Evolutionary conservation across 2,329 filamentous ascomycete species (phyloP), one percentile per base, ranked within the genome.

Genomic region (Xylariaceae sp.): DNA sequence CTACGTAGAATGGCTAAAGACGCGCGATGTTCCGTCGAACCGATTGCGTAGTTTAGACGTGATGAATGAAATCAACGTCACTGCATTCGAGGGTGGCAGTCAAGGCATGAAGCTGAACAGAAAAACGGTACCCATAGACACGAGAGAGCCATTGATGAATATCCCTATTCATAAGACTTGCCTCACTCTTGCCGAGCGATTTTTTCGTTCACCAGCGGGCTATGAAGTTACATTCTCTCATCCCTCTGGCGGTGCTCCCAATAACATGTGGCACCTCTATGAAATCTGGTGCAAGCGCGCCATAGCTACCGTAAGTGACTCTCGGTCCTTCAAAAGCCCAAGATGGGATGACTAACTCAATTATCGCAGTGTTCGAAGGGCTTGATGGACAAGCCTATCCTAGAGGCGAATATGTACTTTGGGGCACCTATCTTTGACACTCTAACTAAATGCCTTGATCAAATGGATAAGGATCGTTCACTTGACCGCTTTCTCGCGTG

Each of bases 271-370:
- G 2, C 62, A 64, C 5, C 43, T 66, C 3, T 66, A 64, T 40
- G 61, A 65, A 42, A 64, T 64, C 26, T 66, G 64, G 64, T 48
- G 51, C 46, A 58, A 64, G 48, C 63, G 63, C 7, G 60, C 62
- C 8, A 42, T 60, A 34, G 56, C 57, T 47, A 50, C 50, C 7
- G 43, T 45, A 19, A 45, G 43, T 45, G 7, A 7, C 26, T 7
- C 12, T 19, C 4, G 7, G 31, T 5, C 42, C 37, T 40, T 39
- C 39, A n/a, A 19, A 19, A 19, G 19, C 19, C 19, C 19, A 19
- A 19, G 19, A 19, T 19, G 19, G 19, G 19, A n/a, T 32, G 11
- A 8, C 43, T 45, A 12, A 45, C 43, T 45, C 29, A 3, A 11
- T 29, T 45, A 11, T 32, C 7, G 11, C 43, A 45, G 12, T 30